Percentiles rank a stretch among this genome's conserved stretches.
phyloP scores from a whole-genome alignment of 176 grass and related monocot species.

The Thalia dealbata region DNA sequence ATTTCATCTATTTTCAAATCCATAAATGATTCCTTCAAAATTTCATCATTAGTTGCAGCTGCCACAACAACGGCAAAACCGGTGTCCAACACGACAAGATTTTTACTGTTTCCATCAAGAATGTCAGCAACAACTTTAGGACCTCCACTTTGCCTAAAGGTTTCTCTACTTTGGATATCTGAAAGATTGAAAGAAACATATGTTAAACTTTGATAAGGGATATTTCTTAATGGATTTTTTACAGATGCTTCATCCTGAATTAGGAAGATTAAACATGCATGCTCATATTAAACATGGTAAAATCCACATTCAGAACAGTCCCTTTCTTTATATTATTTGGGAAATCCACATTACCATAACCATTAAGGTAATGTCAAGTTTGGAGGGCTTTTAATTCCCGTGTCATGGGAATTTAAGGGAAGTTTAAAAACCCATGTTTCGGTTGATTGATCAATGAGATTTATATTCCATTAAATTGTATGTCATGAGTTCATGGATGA shows the following conservation, averaged over 20 bases:
- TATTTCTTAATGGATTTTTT: constrained; percentile 2
- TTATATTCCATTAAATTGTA: too few species aligned
- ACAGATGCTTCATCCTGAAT: not conserved
- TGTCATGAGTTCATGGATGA: too few species aligned
- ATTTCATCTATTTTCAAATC: constrained; percentile 60
- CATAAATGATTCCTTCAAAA: constrained; percentile 90
- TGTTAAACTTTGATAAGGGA: not conserved
- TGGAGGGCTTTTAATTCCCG: too few species aligned
- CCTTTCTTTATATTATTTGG: too few species aligned
- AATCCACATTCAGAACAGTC: not conserved
- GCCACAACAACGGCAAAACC: constrained; percentile 56
- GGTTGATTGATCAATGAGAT: too few species aligned
- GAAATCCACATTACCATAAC: not conserved
- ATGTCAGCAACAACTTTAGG: constrained; percentile 58
- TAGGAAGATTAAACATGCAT: not conserved
- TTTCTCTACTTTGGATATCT: constrained; percentile 67
- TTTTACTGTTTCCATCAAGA: constrained; percentile 34
- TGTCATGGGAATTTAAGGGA: too few species aligned
- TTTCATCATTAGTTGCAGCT: constrained; percentile 71
- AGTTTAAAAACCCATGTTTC: too few species aligned
- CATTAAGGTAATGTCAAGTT: not conserved
- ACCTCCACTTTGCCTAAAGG: constrained; percentile 56
- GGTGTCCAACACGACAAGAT: constrained; percentile 48
- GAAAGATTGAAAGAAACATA: constrained; percentile 14
- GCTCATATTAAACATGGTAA: not conserved